Evolutionary conservation across 106 monocot genomes (phyloP).

Genomic region (Dioscorea zingiberensis): DNA sequence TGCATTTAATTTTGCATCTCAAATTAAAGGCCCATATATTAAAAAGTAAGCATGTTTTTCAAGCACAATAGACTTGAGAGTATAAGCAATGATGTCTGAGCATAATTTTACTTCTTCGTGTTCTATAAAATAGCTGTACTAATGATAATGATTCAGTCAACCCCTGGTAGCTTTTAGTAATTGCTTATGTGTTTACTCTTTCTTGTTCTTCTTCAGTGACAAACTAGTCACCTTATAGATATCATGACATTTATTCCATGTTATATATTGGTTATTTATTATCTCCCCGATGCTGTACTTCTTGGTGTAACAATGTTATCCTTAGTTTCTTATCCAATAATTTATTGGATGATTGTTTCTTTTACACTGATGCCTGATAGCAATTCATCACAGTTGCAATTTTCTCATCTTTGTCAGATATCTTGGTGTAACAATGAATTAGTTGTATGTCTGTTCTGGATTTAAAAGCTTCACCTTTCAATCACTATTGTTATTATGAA

Average conservation of each 20-base stretch:
- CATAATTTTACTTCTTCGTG: not conserved
- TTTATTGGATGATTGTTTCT: not conserved
- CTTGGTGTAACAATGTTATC: too few relatives aligned
- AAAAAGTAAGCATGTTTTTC: constrained; percentile 43
- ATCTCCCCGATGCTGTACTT: too few relatives aligned
- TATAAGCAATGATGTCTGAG: too few relatives aligned
- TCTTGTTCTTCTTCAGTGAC: not conserved
- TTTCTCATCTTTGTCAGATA: not conserved
- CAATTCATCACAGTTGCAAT: not conserved
- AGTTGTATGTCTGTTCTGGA: not conserved
- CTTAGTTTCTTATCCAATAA: too few relatives aligned
- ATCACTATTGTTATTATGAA: not conserved
- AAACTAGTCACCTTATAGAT: not conserved
- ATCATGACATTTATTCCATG: too few relatives aligned
- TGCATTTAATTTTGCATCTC: constrained; percentile 50
- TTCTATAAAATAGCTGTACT: not conserved
- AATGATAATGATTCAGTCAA: not conserved
- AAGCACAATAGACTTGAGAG: too few relatives aligned
- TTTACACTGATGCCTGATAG: not conserved
- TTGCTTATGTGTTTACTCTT: not conserved
- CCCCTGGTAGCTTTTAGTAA: not conserved
- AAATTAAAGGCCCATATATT: constrained; percentile 47
- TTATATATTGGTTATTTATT: too few relatives aligned
- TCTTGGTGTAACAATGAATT: not conserved
- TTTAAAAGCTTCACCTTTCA: not conserved